Evolutionary conservation across 176 grass and related monocot species (phyloP).

Genomic region (Areca catechu): DNA sequence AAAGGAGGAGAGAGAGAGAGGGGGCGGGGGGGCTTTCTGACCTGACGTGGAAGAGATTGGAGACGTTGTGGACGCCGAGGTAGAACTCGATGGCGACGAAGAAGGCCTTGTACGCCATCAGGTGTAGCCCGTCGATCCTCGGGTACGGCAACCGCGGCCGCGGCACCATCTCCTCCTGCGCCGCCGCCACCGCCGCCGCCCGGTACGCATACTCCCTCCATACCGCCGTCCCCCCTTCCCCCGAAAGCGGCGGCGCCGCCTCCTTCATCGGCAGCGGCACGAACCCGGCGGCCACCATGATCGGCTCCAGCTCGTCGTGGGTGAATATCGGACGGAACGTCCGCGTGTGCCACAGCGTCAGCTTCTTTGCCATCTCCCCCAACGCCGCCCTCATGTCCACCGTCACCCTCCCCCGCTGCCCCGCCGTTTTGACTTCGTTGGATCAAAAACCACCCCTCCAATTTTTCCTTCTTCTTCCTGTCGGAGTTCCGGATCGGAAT

Average conservation of each 20-base stretch:
- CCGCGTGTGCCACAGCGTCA: conserved; percentile 79
- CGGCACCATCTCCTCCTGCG: conserved; percentile 20
- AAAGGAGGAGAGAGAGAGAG: no score
- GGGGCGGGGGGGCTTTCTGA: neutral
- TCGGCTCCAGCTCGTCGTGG: conserved; percentile 86
- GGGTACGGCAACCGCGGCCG: conserved; percentile 68
- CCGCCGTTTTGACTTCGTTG: neutral
- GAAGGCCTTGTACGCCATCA: conserved; percentile 89
- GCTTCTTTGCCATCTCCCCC: conserved; percentile 95
- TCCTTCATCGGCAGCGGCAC: conserved; percentile 1
- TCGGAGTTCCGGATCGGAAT: no score
- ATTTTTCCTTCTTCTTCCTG: no score
- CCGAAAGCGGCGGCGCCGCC: conserved; percentile 8
- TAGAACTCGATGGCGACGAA: conserved; percentile 67
- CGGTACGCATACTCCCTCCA: conserved; percentile 87
- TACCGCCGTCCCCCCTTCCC: conserved; percentile 13
- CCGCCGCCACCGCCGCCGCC: conserved; percentile 12
- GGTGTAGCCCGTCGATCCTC: conserved; percentile 80
- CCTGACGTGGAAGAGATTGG: conserved; percentile 97
- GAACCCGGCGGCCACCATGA: conserved; percentile 68
- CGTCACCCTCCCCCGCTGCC: conserved; percentile 6
- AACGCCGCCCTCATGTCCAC: conserved; percentile 37
- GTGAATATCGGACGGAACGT: conserved; percentile 90
- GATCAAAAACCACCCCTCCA: no score
- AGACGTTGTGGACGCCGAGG: conserved; percentile 65